A percentile compares a stretch with the other conserved stretches of the same genome.
Conservation (phyloP, 148 eudicot species). For the Fagopyrum tataricum region DNA sequence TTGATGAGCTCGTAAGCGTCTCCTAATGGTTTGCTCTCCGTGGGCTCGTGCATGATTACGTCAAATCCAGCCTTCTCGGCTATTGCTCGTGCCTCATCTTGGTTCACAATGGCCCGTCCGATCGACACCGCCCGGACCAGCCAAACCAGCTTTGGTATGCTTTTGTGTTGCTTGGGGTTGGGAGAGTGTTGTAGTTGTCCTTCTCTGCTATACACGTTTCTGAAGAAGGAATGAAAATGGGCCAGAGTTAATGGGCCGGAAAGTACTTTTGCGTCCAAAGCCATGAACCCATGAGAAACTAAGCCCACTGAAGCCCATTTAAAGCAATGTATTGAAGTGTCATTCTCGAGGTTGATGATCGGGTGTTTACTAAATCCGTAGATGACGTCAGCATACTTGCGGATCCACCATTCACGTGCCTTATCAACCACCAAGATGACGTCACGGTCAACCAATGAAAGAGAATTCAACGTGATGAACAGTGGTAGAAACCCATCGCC, state of each 20-base stretch:
- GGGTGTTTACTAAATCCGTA: conserved; percentile 22
- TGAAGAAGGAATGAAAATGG: conserved; percentile 30
- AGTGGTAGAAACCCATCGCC: conserved; percentile 39
- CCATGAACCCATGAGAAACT: conserved; percentile 35
- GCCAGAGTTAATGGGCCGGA: conserved; percentile 16
- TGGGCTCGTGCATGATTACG: conserved; percentile 24
- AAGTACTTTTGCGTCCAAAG: conserved; percentile 23
- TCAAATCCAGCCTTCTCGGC: conserved; percentile 30
- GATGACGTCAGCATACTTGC: conserved; percentile 27
- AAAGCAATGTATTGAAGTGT: conserved; percentile 28
- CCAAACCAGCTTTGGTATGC: conserved; percentile 28
- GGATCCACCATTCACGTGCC: conserved; percentile 30
- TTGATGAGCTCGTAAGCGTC: conserved; percentile 25
- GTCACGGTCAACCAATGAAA: conserved; percentile 20
- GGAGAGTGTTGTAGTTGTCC: conserved; percentile 1
- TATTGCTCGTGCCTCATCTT: conserved; percentile 14
- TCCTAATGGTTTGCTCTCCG: background rate
- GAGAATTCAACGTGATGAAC: conserved; percentile 30
- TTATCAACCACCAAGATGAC: conserved; percentile 25
- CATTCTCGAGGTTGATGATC: conserved; percentile 24
- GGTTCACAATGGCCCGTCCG: conserved; percentile 28
- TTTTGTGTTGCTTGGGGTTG: background rate
- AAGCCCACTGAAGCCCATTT: conserved; percentile 29
- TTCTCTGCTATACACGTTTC: conserved; percentile 8
- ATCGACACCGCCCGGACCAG: conserved; percentile 18